Conservation (phyloP, 805 yeast genomes). For the Sugiyamaella smithiae region DNA sequence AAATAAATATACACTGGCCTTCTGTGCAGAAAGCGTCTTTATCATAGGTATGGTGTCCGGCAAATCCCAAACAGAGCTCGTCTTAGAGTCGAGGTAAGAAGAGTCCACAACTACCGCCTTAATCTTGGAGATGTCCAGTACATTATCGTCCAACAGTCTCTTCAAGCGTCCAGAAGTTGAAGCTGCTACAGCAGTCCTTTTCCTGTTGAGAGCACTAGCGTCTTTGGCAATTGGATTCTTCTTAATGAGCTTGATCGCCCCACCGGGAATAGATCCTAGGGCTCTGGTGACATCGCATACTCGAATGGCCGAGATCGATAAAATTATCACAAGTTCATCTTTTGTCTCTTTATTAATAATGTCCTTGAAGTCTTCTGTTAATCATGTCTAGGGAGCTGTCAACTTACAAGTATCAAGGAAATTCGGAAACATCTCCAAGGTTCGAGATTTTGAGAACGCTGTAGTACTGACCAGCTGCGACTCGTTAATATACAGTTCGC, state of each 20-base stretch:
- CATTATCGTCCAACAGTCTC: slow-evolving; percentile 47
- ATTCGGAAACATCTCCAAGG: slow-evolving; percentile 50
- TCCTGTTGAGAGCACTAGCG: slow-evolving; percentile 2
- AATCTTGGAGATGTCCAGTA: slow-evolving; percentile 44
- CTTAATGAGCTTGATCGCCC: slow-evolving; percentile 67
- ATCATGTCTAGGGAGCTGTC: background rate
- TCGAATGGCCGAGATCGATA: slow-evolving; percentile 77
- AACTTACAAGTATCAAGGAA: slow-evolving; percentile 44
- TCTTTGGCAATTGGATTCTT: slow-evolving; percentile 68
- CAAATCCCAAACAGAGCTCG: slow-evolving; percentile 58
- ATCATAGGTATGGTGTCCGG: slow-evolving; percentile 31
- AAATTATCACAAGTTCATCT: slow-evolving; percentile 46
- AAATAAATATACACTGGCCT: slow-evolving; percentile 53
- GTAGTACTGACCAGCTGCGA: slow-evolving; percentile 61
- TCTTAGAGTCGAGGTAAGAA: slow-evolving; percentile 58
- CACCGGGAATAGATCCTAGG: slow-evolving; percentile 43
- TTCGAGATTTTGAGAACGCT: slow-evolving; percentile 52
- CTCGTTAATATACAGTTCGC: slow-evolving; percentile 59
- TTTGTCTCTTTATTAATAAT: slow-evolving; percentile 8
- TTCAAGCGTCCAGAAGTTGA: slow-evolving; percentile 62
- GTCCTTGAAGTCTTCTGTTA: slow-evolving; percentile 11
- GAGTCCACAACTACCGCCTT: slow-evolving; percentile 58
- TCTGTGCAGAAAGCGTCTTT: slow-evolving; percentile 24
- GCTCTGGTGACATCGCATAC: slow-evolving; percentile 78
- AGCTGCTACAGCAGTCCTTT: slow-evolving; percentile 47